These are phyloP conservation scores for Colletotrichum echinochloae DNA, from an alignment of 2,329 filamentous ascomycete species.

Conservation along the genomic window DNA sequence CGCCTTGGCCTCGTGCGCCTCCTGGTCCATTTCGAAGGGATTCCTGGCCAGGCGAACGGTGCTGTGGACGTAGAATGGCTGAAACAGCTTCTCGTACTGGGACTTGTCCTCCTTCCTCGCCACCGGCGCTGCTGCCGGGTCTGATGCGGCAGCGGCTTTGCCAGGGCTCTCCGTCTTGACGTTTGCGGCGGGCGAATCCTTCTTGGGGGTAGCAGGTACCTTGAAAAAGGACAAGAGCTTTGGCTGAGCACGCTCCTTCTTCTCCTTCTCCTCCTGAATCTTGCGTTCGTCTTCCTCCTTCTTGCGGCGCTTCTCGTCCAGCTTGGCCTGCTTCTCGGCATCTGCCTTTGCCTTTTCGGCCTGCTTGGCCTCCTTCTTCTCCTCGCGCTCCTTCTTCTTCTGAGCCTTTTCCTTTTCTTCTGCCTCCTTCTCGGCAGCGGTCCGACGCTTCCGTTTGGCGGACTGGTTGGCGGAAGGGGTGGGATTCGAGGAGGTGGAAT, in stretches of 20 bases:
- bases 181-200: slow-evolving; percentile 41
- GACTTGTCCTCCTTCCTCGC: slow-evolving; percentile 50
- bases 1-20: slow-evolving; percentile 65
- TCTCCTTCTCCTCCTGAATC: slow-evolving; percentile 58
- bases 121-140: slow-evolving; percentile 37
- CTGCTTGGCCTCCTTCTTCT: slow-evolving; percentile 50
- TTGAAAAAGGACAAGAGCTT: slow-evolving; percentile 59
- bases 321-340: slow-evolving; percentile 53
- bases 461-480: slow-evolving; percentile 43
- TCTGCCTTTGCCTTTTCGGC: slow-evolving; percentile 48
- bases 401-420: slow-evolving; percentile 48
- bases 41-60: slow-evolving; percentile 77
- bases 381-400: slow-evolving; percentile 46
- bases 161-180: slow-evolving; percentile 27
- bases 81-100: slow-evolving; percentile 78
- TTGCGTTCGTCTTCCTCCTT: slow-evolving; percentile 62
- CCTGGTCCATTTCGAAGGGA: slow-evolving; percentile 68
- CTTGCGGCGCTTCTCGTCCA: slow-evolving; percentile 60
- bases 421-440: slow-evolving; percentile 54
- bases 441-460: slow-evolving; percentile 59
- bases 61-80: slow-evolving; percentile 83
- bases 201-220: slow-evolving; percentile 54
- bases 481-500: slow-evolving; percentile 32
- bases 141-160: slow-evolving; percentile 17
- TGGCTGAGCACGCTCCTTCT: slow-evolving; percentile 62